Conservation (phyloP, 2,329 filamentous ascomycete species). For the Orbilia oligospora region DNA sequence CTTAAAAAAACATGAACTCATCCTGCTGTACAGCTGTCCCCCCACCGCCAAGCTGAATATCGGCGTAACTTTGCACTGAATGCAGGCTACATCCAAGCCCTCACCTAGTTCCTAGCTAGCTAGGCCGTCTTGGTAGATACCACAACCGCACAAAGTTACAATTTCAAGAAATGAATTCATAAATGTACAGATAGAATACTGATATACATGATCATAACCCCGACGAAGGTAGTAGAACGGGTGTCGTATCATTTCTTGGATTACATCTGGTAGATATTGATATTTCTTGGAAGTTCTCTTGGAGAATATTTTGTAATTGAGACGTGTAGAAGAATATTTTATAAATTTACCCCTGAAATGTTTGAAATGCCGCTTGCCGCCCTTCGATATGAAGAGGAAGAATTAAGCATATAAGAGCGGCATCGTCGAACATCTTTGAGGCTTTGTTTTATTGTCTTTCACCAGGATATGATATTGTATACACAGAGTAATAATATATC, state of each 20-base stretch:
- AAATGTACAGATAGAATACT: background rate
- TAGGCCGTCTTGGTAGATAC: conserved; percentile 34
- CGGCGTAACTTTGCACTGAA: conserved; percentile 39
- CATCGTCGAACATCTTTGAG: background rate
- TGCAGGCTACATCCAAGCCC: conserved; percentile 23
- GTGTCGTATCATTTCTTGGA: conserved; percentile 47
- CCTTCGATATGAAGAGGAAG: background rate
- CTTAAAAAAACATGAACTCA: background rate
- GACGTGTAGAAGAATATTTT: background rate
- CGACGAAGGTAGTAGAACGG: background rate
- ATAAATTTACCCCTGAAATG: conserved; percentile 8
- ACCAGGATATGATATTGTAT: background rate
- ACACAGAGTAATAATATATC: background rate
- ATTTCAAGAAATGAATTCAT: background rate
- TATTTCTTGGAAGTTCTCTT: conserved; percentile 49
- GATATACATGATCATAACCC: conserved; percentile 2
- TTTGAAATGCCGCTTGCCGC: background rate
- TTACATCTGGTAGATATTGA: conserved; percentile 24
- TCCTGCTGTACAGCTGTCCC: conserved; percentile 1
- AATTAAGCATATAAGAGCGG: conserved; percentile 7
- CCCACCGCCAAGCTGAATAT: conserved; percentile 25
- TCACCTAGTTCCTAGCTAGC: background rate
- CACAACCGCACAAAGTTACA: background rate
- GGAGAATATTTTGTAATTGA: conserved; percentile 9
- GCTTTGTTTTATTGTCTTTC: background rate